Evolutionary conservation across 164 flowering plant species (phyloP), one percentile per base, ranked within the genome.

Genomic region (Magnolia kwangsiensis): DNA sequence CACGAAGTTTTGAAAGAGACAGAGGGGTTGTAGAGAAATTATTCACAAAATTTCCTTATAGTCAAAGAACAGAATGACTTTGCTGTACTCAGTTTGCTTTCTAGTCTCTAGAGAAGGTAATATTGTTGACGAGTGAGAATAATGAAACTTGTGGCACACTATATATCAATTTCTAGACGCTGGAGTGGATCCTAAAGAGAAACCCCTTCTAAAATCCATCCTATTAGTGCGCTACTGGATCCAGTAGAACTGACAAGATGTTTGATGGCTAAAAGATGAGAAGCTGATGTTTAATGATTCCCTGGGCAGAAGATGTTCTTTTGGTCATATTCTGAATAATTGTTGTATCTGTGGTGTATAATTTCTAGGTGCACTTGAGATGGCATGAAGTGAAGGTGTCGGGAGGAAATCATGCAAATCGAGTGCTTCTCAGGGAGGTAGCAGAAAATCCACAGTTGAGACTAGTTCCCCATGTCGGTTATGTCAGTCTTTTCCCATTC

Each of bases 401-500:
- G 75, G 83, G 84, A 72, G 81, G 82, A 68, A 63, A 78, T 76
- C 78, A 90, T 77, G 82, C 83, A 24, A 75, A 75, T 51, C 83
- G 90, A 79, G 90, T 91, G 84, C 91, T 94, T 74, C 78, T 94
- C 24, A 84, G 99, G 19, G 94, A 90, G 77, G 98, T 88, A 63
- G 65, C 86, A 19, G 91, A 87, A 78, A 81, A 8, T 76, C 98
- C 99, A 51, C 77, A 82, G 50, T 77, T 91, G 83, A 86, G 85
- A 76, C 78, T 94, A 59, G 97, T 93, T 84, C 98, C 97, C 84
- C 99, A 96, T 82, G 37, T 96, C 83, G 98, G 99, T 77, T 94
- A 93, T 84, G 96, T 93, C 82, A 93, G 96, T 86, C 94, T 96
- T 78, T 96, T 96, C 77, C 99, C 98, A 50, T 89, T 96, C 72